Evolutionary conservation across 148 eudicot species (phyloP).

Genomic region (Vaccinium macrocarpon): DNA sequence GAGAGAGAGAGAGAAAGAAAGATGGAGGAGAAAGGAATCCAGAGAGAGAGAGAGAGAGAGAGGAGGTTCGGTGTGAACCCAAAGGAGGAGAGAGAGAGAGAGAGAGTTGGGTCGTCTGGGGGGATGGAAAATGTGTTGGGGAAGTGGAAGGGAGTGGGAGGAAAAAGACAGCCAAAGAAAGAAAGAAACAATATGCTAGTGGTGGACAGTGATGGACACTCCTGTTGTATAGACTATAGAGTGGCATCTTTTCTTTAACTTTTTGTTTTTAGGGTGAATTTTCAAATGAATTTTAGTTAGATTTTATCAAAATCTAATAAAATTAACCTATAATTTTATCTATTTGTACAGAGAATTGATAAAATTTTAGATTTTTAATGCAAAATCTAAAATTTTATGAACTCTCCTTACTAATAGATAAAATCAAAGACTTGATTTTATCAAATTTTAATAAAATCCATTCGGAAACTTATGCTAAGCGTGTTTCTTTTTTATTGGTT

Average conservation of each 20-base stretch:
- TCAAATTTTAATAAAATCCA: no score
- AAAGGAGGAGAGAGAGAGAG: background rate
- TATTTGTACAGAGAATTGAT: no score
- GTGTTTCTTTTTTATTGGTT: no score
- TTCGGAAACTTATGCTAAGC: no score
- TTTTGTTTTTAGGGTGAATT: background rate
- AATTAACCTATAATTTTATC: no score
- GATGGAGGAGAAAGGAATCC: constrained; percentile 2
- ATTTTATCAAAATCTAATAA: no score
- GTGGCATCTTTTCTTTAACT: background rate
- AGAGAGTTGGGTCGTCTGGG: background rate
- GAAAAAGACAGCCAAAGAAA: constrained; percentile 9
- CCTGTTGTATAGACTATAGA: background rate
- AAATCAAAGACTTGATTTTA: no score
- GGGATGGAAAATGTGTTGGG: constrained; percentile 13
- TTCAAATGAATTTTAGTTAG: no score
- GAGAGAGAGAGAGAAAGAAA: background rate
- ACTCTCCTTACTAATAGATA: no score
- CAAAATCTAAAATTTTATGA: no score
- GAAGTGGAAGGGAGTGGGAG: background rate
- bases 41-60: background rate
- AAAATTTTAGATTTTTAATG: no score
- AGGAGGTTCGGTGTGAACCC: background rate
- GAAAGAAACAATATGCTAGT: background rate
- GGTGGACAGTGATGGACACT: no score